Evolutionary conservation across 2,329 filamentous ascomycete species (phyloP).

Genomic region (Herpotrichia juniperi): DNA sequence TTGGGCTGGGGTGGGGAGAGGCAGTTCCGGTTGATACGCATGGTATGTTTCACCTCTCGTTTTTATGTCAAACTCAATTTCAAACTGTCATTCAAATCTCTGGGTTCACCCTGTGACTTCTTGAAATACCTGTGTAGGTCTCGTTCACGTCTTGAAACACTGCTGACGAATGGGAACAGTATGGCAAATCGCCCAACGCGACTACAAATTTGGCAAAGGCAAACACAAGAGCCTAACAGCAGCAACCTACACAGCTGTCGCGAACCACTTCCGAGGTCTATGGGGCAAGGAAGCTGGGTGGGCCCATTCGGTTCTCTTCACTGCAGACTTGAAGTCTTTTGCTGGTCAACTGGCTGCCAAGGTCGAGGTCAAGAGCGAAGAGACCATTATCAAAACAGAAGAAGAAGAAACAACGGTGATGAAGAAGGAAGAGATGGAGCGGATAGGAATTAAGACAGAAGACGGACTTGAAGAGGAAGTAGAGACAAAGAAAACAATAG

Average conservation of each 20-base stretch:
- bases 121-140: not conserved
- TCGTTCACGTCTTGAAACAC: no score
- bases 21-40: slow-evolving; percentile 96
- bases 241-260: slow-evolving; percentile 85
- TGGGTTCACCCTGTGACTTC: not conserved
- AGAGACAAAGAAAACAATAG: not conserved
- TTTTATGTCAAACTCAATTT: not conserved
- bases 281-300: slow-evolving; percentile 96
- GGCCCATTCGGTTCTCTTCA: slow-evolving; percentile 97
- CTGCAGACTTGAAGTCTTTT: slow-evolving; percentile 87
- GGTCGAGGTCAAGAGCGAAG: slow-evolving; percentile 55
- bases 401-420: slow-evolving; percentile 24
- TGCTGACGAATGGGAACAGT: no score
- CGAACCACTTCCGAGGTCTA: slow-evolving; percentile 83
- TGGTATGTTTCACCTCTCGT: slow-evolving; percentile 14
- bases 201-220: slow-evolving; percentile 88
- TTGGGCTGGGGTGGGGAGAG: slow-evolving; percentile 96
- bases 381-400: slow-evolving; percentile 42
- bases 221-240: slow-evolving; percentile 88
- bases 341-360: slow-evolving; percentile 67
- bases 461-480: not conserved
- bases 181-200: slow-evolving; percentile 96
- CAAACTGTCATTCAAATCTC: not conserved
- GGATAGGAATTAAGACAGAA: slow-evolving; percentile 21
- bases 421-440: slow-evolving; percentile 49